Evolutionary conservation across 1,139 yeast genomes (phyloP).

Genomic region (Debaryomyces sp.): DNA sequence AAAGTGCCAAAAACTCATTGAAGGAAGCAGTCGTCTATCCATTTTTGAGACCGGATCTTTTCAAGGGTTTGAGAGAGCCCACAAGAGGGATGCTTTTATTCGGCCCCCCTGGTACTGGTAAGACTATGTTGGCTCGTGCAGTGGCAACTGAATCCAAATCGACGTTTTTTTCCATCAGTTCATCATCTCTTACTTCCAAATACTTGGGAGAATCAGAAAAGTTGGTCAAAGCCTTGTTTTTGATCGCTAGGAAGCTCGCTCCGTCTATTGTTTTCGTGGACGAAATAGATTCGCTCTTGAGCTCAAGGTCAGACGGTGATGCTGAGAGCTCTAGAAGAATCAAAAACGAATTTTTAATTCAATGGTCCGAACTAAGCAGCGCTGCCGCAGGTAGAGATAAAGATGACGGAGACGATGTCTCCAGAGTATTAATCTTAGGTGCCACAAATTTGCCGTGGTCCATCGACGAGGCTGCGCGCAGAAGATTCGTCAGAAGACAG

Average conservation of each 20-base stretch:
- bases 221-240: conserved; percentile 84
- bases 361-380: conserved; percentile 92
- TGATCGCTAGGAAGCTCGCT: conserved; percentile 81
- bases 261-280: conserved; percentile 96
- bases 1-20: conserved; percentile 82
- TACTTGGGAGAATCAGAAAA: conserved; percentile 94
- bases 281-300: conserved; percentile 89
- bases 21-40: conserved; percentile 98
- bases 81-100: conserved; percentile 94
- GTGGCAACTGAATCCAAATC: conserved; percentile 97
- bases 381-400: conserved; percentile 86
- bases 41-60: conserved; percentile 88
- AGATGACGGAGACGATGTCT: conserved; percentile 53
- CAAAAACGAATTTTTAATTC: conserved; percentile 91
- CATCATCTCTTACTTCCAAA: conserved; percentile 90
- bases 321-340: conserved; percentile 90
- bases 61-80: conserved; percentile 90
- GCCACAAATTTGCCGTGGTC: conserved; percentile 99
- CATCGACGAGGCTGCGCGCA: conserved; percentile 96
- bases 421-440: conserved; percentile 84
- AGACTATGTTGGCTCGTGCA: conserved; percentile 96
- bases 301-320: conserved; percentile 86
- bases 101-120: conserved; percentile 99
- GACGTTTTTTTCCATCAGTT: conserved; percentile 89
- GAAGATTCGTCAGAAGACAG: conserved; percentile 91